Evolutionary conservation across 1,139 yeast genomes (phyloP).

Genomic region (Candida tetrigidarum): DNA sequence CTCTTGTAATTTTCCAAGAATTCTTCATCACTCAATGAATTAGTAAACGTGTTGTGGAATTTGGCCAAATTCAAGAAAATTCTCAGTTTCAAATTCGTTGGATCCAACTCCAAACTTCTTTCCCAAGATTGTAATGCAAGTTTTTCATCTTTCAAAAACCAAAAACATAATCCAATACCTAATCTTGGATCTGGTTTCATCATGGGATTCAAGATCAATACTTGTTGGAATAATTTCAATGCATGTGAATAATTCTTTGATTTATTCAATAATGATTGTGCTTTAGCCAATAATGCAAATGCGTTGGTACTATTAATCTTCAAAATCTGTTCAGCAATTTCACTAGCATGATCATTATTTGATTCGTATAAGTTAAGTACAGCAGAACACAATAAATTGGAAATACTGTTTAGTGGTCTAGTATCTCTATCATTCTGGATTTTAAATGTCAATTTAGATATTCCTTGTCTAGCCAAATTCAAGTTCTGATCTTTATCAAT

Average conservation of each 20-base stretch:
- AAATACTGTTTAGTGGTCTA: slow-evolving; percentile 23
- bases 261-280: slow-evolving; percentile 75
- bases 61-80: slow-evolving; percentile 69
- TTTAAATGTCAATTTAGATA: slow-evolving; percentile 20
- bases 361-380: slow-evolving; percentile 50
- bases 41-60: slow-evolving; percentile 65
- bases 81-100: slow-evolving; percentile 62
- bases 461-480: slow-evolving; percentile 26
- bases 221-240: slow-evolving; percentile 81
- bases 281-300: slow-evolving; percentile 83
- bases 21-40: slow-evolving; percentile 62
- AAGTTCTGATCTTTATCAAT: slow-evolving; percentile 29
- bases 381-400: slow-evolving; percentile 66
- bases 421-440: slow-evolving; percentile 21
- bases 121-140: slow-evolving; percentile 87
- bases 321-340: slow-evolving; percentile 59
- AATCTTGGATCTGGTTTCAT: slow-evolving; percentile 91
- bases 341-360: slow-evolving; percentile 67
- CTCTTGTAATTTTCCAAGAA: slow-evolving; percentile 54
- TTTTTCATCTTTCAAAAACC: slow-evolving; percentile 79
- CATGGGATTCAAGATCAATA: slow-evolving; percentile 74
- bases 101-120: slow-evolving; percentile 71
- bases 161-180: slow-evolving; percentile 93
- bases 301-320: slow-evolving; percentile 59
- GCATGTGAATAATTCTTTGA: slow-evolving; percentile 72